These are phyloP conservation scores for Collybia sordida DNA, from an alignment of 768 basidiomycete genomes.

Conservation along the genomic window DNA sequence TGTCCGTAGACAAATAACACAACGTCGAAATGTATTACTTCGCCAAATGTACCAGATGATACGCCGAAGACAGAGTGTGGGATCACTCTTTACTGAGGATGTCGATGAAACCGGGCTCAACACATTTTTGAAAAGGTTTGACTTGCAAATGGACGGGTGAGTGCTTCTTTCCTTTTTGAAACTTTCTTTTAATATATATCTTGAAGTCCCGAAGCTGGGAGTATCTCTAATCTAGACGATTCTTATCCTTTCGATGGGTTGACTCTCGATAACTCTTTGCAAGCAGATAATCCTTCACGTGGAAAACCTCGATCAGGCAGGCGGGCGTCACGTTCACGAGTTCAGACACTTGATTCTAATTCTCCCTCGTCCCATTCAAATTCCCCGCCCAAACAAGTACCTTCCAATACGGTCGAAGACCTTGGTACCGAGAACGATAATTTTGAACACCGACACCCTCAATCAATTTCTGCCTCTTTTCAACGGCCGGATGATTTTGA, in stretches of 20 bases:
- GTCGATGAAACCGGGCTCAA: constrained; percentile 43
- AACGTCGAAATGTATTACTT: constrained; percentile 69
- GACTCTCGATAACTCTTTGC: not conserved
- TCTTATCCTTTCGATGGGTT: constrained; percentile 22
- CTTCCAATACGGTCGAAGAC: no score
- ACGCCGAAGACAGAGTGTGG: constrained; percentile 47
- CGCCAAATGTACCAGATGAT: constrained; percentile 72
- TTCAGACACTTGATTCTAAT: constrained; percentile 1
- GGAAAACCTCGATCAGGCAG: not conserved
- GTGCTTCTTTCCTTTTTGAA: constrained; percentile 4
- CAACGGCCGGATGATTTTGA: constrained; percentile 17
- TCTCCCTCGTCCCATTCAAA: constrained; percentile 10
- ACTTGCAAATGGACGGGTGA: constrained; percentile 52
- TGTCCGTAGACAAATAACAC: constrained; percentile 51
- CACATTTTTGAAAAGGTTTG: constrained; percentile 55
- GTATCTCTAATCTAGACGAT: constrained; percentile 35
- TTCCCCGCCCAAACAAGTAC: not conserved
- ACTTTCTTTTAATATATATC: constrained; percentile 10
- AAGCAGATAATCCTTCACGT: not conserved
- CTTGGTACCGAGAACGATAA: no score
- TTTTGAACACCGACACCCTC: no score
- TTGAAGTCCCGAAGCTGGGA: constrained; percentile 39
- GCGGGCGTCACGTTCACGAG: constrained; percentile 1
- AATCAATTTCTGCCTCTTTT: no score
- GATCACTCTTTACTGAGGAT: constrained; percentile 34